Percentiles rank a stretch among this genome's conserved stretches.
Conservation (phyloP, 768 basidiomycete genomes). For the Hericium alpestre region DNA sequence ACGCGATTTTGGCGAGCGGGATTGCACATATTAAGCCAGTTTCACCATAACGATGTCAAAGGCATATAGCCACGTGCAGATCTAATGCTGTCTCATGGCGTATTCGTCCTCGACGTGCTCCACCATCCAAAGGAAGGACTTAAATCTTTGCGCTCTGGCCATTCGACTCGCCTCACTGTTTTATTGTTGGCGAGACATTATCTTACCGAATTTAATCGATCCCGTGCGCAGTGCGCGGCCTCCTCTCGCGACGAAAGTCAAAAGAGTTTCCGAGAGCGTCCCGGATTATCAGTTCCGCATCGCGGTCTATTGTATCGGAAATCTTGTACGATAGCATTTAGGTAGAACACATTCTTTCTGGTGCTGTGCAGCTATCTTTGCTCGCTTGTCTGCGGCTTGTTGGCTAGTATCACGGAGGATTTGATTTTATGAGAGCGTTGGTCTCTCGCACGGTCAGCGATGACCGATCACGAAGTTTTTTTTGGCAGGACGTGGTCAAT, state of each 20-base stretch:
- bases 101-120: conserved; percentile 14
- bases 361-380: not conserved
- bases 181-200: conserved; percentile 24
- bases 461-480: too few relatives aligned
- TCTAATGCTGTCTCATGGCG: conserved; percentile 16
- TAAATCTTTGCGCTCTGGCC: conserved; percentile 21
- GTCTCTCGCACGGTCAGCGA: too few relatives aligned
- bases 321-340: conserved; percentile 1
- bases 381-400: too few relatives aligned
- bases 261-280: conserved; percentile 9
- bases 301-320: too few relatives aligned
- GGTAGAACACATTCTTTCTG: not conserved
- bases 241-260: not conserved
- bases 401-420: not conserved
- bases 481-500: too few relatives aligned
- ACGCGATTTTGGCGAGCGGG: not conserved
- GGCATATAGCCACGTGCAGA: conserved; percentile 5
- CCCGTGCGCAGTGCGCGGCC: conserved; percentile 7
- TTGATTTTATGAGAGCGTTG: not conserved
- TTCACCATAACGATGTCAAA: not conserved
- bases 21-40: not conserved
- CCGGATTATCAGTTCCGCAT: conserved; percentile 10
- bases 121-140: conserved; percentile 7
- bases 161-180: conserved; percentile 19
- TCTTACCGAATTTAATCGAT: conserved; percentile 17